Conservation (phyloP, 2,329 filamentous ascomycete species). For the Botrytis hyacinthi region DNA sequence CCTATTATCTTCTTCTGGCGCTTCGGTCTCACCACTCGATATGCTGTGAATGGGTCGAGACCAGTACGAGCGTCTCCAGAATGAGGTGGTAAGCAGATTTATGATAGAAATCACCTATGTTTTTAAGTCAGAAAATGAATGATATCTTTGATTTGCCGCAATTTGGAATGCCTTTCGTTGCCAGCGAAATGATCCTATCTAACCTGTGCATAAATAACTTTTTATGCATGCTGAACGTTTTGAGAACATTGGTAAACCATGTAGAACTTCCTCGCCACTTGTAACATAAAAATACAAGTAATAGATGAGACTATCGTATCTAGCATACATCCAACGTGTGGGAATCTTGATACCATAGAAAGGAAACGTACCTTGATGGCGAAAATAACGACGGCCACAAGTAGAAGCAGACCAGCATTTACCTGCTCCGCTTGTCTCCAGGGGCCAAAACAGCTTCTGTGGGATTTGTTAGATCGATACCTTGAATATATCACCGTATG, state of each 20-base stretch:
- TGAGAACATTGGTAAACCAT: background rate
- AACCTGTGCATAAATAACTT: background rate
- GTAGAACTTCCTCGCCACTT: background rate
- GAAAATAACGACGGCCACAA: constrained; percentile 52
- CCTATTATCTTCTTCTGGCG: constrained; percentile 27
- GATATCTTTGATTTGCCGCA: background rate
- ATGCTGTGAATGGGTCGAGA: constrained; percentile 25
- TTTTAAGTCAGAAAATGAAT: constrained; percentile 7
- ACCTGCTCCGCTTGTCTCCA: constrained; percentile 58
- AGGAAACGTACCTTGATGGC: constrained; percentile 51
- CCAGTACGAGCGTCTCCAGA: constrained; percentile 30
- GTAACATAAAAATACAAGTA: background rate
- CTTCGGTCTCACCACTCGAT: constrained; percentile 15
- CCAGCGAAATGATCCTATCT: background rate
- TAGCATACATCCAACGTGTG: background rate
- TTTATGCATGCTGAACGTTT: background rate
- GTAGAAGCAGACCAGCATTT: constrained; percentile 54
- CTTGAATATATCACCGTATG: background rate
- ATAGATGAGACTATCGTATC: background rate
- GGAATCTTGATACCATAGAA: background rate
- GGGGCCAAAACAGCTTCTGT: constrained; percentile 48
- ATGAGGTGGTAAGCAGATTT: constrained; percentile 32
- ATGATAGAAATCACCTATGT: constrained; percentile 30
- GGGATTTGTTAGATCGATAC: background rate
- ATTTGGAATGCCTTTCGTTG: background rate